These are phyloP conservation scores for Colletotrichum echinochloae DNA, from an alignment of 2,329 filamentous ascomycete species.

Conservation along the genomic window DNA sequence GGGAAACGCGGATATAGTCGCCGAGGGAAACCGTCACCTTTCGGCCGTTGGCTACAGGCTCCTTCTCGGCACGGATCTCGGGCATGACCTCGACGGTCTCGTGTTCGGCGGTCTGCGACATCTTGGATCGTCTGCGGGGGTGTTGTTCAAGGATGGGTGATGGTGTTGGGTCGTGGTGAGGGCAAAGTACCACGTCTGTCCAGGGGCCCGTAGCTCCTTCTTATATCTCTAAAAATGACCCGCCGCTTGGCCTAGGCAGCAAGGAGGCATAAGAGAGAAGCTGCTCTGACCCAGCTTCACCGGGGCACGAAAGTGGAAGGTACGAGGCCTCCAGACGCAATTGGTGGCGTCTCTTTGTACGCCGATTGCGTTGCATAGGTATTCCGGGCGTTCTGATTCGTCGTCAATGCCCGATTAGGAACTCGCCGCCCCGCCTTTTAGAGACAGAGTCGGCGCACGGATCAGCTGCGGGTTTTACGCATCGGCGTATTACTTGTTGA, in stretches of 20 bases:
- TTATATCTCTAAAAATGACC: background rate
- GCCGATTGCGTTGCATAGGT: constrained; percentile 12
- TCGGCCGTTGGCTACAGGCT: constrained; percentile 20
- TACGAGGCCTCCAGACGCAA: background rate
- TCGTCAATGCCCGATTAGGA: background rate
- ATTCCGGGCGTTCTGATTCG: background rate
- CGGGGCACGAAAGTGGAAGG: background rate
- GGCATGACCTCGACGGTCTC: constrained; percentile 35
- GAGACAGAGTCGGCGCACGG: background rate
- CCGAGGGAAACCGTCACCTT: constrained; percentile 30
- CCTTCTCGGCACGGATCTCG: constrained; percentile 23
- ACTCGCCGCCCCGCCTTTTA: background rate
- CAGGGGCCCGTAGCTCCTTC: background rate
- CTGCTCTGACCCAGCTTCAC: constrained; percentile 11
- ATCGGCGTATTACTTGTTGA: constrained; percentile 25
- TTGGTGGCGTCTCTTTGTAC: constrained; percentile 3
- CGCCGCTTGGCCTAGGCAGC: background rate
- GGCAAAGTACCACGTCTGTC: background rate
- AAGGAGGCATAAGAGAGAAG: too few relatives aligned
- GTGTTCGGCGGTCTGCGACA: background rate
- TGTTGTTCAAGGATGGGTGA: background rate
- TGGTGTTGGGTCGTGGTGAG: background rate
- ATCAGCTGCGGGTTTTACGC: constrained; percentile 23
- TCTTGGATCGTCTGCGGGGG: background rate
- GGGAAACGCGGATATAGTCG: constrained; percentile 21